These are phyloP conservation scores for Naganishia randhawae DNA, from an alignment of 768 basidiomycete species.

Conservation along the genomic window DNA sequence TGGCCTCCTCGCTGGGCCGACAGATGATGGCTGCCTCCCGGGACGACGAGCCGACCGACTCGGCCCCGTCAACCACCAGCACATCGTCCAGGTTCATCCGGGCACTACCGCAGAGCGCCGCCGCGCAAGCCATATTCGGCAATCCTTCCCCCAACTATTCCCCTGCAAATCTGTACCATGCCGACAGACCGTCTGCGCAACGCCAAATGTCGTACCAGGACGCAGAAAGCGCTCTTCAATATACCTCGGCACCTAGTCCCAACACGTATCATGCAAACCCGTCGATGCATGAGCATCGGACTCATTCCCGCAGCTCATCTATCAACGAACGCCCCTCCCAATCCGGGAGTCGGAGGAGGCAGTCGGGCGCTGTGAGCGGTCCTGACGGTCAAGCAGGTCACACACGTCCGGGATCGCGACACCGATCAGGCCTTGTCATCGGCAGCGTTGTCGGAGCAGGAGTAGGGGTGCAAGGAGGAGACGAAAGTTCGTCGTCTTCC, in stretches of 20 bases:
- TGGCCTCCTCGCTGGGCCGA: constrained; percentile 3
- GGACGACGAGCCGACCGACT: not conserved
- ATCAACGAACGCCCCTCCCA: not conserved
- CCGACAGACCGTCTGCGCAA: not conserved
- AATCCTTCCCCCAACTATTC: constrained; percentile 2
- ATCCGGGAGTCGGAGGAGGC: not conserved
- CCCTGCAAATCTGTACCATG: not conserved
- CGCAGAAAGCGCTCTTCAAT: not conserved
- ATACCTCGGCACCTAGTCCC: not conserved
- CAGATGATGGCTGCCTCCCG: not conserved
- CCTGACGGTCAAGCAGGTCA: not conserved
- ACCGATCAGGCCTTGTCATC: constrained; percentile 3
- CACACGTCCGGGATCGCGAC: not conserved
- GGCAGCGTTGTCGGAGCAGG: not conserved
- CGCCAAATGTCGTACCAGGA: constrained; percentile 3
- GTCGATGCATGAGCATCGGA: not conserved
- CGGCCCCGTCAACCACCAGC: not conserved
- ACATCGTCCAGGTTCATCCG: constrained; percentile 3
- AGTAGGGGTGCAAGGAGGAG: constrained; percentile 1
- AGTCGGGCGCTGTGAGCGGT: not conserved
- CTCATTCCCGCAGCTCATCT: not conserved
- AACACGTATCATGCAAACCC: not conserved
- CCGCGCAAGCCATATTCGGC: constrained; percentile 15
- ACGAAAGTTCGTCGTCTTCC: constrained; percentile 12
- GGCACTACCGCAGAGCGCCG: not conserved